Percentiles rank a stretch among this genome's conserved stretches.
phyloP scores from a whole-genome alignment of 495 filamentous ascomycete genomes.

The Penicillium diatomitis region DNA sequence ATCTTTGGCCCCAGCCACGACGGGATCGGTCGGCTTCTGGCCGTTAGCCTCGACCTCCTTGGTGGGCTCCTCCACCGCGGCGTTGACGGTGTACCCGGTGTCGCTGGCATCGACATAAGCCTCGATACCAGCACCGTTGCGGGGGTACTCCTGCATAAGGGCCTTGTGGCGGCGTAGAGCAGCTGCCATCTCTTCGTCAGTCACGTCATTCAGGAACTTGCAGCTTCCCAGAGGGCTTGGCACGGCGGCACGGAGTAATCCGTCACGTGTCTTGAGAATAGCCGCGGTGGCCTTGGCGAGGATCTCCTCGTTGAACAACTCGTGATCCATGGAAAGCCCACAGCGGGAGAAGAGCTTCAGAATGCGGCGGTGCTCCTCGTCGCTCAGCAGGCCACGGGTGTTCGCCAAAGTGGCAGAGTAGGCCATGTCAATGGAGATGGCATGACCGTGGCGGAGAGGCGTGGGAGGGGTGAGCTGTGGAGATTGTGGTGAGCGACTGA shows the following conservation, averaged over 20 bases:
- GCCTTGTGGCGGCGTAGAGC: neutral
- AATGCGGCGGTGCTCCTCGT: neutral
- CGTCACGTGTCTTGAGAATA: neutral
- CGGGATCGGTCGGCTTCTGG: neutral
- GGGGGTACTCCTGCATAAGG: neutral
- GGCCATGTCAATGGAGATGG: neutral
- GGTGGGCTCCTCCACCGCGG: neutral
- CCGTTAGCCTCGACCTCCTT: neutral
- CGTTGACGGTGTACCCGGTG: neutral
- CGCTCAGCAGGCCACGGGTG: neutral
- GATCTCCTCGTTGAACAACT: neutral
- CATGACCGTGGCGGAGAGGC: neutral
- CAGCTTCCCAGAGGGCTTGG: neutral
- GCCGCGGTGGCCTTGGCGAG: neutral
- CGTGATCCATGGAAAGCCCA: neutral
- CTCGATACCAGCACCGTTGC: neutral
- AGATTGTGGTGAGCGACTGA: neutral
- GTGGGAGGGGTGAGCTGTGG: neutral
- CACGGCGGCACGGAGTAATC: neutral
- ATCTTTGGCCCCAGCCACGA: neutral
- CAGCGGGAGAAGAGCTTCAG: neutral
- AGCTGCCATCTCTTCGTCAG: neutral
- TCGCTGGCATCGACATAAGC: neutral
- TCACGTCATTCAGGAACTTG: neutral
- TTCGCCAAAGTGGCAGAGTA: neutral